phyloP scores from a whole-genome alignment of 2,329 filamentous ascomycete genomes.

The Aureobasidium sp. region DNA sequence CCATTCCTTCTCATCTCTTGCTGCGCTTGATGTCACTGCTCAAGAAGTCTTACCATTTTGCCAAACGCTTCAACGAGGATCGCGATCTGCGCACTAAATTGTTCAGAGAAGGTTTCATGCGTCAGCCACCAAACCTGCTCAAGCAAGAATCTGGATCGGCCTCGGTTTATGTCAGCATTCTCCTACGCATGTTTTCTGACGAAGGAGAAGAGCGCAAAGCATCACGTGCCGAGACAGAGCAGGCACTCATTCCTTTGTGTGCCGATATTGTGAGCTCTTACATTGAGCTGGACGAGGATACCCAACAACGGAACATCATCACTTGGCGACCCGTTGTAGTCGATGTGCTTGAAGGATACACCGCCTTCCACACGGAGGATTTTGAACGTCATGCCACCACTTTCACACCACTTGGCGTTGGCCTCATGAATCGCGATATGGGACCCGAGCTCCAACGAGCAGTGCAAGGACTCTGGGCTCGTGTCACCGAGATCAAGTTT shows the following conservation, averaged over 20 bases:
- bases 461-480: conserved; percentile 67
- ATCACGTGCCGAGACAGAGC: conserved; percentile 76
- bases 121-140: conserved; percentile 92
- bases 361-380: conserved; percentile 69
- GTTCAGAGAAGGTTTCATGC: conserved; percentile 99
- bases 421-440: conserved; percentile 75
- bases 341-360: conserved; percentile 90
- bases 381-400: conserved; percentile 72
- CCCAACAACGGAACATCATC: conserved; percentile 91
- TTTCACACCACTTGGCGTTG: conserved; percentile 82
- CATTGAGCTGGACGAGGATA: conserved; percentile 83
- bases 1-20: conserved; percentile 86
- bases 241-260: conserved; percentile 87
- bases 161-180: conserved; percentile 88
- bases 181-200: conserved; percentile 97
- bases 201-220: conserved; percentile 73
- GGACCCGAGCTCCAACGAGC: conserved; percentile 70
- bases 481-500: conserved; percentile 70
- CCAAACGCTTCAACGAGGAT: conserved; percentile 94
- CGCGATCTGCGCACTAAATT: conserved; percentile 90
- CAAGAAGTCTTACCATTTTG: conserved; percentile 95
- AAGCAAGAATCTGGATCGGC: conserved; percentile 94
- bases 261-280: conserved; percentile 88
- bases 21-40: conserved; percentile 87
- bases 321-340: conserved; percentile 97